A percentile compares a stretch with the other conserved stretches of the same genome.
Conservation (phyloP, 2,329 filamentous ascomycete genomes). For the Penicillium sp. region DNA sequence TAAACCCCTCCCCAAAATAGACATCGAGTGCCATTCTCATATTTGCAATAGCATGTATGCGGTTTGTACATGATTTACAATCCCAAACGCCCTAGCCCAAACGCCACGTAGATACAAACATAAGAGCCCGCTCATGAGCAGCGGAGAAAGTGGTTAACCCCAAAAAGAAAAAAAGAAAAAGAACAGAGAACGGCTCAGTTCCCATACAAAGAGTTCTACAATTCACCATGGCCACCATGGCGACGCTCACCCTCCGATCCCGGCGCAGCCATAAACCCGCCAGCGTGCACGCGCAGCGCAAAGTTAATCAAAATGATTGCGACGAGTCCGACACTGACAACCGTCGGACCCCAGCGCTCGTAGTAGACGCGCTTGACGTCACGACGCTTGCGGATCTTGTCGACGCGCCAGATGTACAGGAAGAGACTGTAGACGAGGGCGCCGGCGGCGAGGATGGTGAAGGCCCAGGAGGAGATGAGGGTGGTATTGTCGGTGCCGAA, state of each 20-base stretch:
- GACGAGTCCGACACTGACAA: conserved; percentile 71
- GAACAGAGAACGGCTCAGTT: background rate
- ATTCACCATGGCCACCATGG: conserved; percentile 18
- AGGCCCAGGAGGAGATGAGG: conserved; percentile 69
- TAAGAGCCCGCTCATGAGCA: background rate
- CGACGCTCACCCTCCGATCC: conserved; percentile 9
- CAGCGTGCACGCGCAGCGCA: conserved; percentile 66
- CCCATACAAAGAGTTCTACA: conserved; percentile 10
- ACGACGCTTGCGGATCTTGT: conserved; percentile 75
- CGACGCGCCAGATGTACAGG: conserved; percentile 84
- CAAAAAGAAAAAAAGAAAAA: background rate
- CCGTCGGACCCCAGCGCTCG: conserved; percentile 79
- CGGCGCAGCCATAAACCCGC: conserved; percentile 26
- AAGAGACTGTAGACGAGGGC: conserved; percentile 79
- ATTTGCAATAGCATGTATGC: conserved; percentile 10
- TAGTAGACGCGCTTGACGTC: conserved; percentile 78
- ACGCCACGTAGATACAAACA: conserved; percentile 3
- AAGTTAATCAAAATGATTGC: conserved; percentile 76
- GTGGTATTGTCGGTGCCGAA: conserved; percentile 64
- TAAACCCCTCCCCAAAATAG: background rate
- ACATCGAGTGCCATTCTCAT: background rate
- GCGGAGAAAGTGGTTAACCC: background rate
- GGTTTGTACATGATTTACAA: conserved; percentile 9
- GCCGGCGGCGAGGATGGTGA: conserved; percentile 75
- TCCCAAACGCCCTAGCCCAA: background rate